Evolutionary conservation across 352 stramenopile genomes (phyloP).

Genomic region (Phytophthora melonis): DNA sequence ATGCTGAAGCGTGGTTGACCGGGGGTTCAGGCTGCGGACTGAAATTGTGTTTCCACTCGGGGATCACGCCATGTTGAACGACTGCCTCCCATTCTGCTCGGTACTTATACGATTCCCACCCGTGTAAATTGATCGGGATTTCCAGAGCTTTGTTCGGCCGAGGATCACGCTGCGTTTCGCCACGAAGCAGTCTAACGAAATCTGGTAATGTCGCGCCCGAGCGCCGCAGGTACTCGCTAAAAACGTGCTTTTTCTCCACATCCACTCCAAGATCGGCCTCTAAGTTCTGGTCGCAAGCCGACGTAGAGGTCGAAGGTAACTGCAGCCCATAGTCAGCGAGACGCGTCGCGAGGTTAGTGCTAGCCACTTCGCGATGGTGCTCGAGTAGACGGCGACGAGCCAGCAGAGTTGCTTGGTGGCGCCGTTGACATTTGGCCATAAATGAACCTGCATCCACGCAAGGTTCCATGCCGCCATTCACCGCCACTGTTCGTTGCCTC

Average conservation of each 20-base stretch:
- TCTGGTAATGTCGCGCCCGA: slow-evolving; percentile 9
- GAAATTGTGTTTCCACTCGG: not conserved
- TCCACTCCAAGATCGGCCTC: not conserved
- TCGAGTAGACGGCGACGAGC: not conserved
- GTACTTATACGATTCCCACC: too few relatives aligned
- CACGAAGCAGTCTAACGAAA: slow-evolving; percentile 20
- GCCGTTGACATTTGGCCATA: not conserved
- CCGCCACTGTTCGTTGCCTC: too few relatives aligned
- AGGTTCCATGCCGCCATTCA: not conserved
- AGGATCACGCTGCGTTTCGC: slow-evolving; percentile 3
- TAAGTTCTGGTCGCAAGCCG: not conserved
- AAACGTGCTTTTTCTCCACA: slow-evolving; percentile 13
- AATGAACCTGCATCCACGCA: not conserved
- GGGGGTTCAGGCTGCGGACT: not conserved
- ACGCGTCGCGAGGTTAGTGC: not conserved
- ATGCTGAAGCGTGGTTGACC: not conserved
- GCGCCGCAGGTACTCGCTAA: slow-evolving; percentile 11
- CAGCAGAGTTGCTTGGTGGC: not conserved
- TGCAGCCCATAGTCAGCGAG: not conserved
- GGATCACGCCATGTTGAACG: slow-evolving; percentile 6
- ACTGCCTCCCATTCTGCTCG: slow-evolving; percentile 11
- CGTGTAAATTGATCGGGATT: too few relatives aligned
- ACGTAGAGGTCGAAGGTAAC: not conserved
- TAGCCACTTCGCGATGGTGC: not conserved
- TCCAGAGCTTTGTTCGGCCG: slow-evolving; percentile 18